Conservation (phyloP, 208 protist genomes). For the Vickermania ingenoplastis region DNA sequence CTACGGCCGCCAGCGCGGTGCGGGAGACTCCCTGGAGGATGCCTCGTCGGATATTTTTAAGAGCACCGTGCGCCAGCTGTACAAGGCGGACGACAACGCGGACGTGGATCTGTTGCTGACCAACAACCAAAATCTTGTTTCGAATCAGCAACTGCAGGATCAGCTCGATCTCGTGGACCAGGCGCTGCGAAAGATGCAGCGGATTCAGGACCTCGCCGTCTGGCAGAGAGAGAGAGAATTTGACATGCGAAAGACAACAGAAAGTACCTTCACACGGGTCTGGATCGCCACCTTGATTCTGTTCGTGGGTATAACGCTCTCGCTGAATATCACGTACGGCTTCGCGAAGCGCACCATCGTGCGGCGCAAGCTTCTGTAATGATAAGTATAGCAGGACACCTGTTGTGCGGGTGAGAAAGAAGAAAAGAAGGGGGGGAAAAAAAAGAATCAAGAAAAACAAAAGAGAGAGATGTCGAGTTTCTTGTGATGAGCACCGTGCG, state of each 20-base stretch:
- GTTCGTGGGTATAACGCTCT: slow-evolving; percentile 6
- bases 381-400: no score
- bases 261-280: slow-evolving; percentile 47
- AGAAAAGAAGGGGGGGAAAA: background rate
- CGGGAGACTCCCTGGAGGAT: background rate
- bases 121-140: slow-evolving; percentile 11
- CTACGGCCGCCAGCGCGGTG: background rate
- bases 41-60: slow-evolving; percentile 3
- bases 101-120: background rate
- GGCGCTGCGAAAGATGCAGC: slow-evolving; percentile 13
- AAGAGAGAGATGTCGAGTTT: no score
- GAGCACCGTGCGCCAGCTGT: slow-evolving; percentile 6
- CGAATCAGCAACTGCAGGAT: slow-evolving; percentile 11
- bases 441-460: no score
- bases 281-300: slow-evolving; percentile 21
- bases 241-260: slow-evolving; percentile 30
- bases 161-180: slow-evolving; percentile 12
- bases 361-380: slow-evolving; percentile 41
- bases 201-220: slow-evolving; percentile 10
- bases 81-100: background rate
- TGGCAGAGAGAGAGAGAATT: slow-evolving; percentile 12
- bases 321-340: slow-evolving; percentile 26
- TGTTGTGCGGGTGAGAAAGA: background rate
- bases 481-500: no score
- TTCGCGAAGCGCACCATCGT: slow-evolving; percentile 34